Conservation (phyloP, 2,329 filamentous ascomycete genomes). For the Xylariaceae sp. region DNA sequence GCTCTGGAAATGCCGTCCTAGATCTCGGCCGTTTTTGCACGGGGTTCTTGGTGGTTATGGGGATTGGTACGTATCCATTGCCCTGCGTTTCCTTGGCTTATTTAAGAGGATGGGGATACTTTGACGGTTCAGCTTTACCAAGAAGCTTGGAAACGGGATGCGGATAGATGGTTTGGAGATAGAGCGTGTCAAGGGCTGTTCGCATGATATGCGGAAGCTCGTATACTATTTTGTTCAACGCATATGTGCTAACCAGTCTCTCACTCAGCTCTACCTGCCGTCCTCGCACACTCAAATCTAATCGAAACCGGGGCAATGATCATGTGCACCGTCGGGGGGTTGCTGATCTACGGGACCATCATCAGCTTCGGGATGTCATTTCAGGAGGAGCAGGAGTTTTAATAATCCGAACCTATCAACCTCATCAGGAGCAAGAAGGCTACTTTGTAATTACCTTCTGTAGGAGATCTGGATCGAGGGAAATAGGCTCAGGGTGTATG, state of each 20-base stretch:
- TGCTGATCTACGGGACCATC: constrained; percentile 97
- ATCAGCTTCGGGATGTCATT: constrained; percentile 99
- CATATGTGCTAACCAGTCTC: constrained; percentile 10
- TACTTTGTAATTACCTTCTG: background rate
- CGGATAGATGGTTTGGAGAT: too few species aligned
- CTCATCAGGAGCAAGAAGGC: background rate
- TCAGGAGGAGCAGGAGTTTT: constrained; percentile 97
- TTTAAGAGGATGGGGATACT: background rate
- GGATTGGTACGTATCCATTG: constrained; percentile 74
- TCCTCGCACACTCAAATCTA: constrained; percentile 85
- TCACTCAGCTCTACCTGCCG: constrained; percentile 77
- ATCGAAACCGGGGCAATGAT: constrained; percentile 87
- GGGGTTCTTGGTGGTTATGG: constrained; percentile 96
- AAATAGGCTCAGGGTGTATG: background rate
- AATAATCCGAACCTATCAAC: constrained; percentile 24
- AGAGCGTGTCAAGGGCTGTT: background rate
- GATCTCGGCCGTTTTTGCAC: constrained; percentile 95
- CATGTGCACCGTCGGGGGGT: constrained; percentile 92
- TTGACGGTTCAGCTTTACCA: too few species aligned
- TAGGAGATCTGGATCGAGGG: background rate
- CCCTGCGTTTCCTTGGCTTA: background rate
- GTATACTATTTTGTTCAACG: background rate
- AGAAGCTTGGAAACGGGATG: too few species aligned
- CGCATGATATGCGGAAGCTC: background rate
- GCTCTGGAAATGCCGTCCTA: constrained; percentile 80